These are phyloP conservation scores for Xylaria sp. DNA, from an alignment of 2,329 filamentous ascomycete genomes.

Conservation along the genomic window DNA sequence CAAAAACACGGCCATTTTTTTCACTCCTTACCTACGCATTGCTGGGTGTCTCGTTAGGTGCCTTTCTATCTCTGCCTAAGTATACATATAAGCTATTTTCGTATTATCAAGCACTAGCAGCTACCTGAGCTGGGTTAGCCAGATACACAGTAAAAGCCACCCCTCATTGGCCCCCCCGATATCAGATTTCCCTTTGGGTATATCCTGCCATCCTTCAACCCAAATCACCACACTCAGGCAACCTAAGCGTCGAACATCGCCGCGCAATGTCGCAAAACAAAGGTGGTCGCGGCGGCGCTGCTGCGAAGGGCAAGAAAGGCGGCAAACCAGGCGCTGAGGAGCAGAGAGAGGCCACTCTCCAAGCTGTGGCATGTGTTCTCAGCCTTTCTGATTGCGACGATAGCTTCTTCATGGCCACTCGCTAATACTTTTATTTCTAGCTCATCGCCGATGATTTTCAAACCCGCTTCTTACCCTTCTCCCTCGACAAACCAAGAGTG, in stretches of 20 bases:
- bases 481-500: slow-evolving; percentile 85
- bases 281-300: slow-evolving; percentile 36
- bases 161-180: not conserved
- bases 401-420: not conserved
- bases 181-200: not conserved
- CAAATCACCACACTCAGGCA: not conserved
- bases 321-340: slow-evolving; percentile 57
- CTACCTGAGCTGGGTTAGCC: not conserved
- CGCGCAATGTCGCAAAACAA: slow-evolving; percentile 40
- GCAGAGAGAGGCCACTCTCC: slow-evolving; percentile 64
- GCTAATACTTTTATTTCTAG: slow-evolving; percentile 48
- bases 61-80: too few species aligned
- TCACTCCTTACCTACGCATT: too few species aligned
- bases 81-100: too few species aligned
- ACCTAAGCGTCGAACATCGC: not conserved
- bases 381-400: not conserved
- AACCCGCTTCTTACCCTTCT: slow-evolving; percentile 87
- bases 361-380: slow-evolving; percentile 44
- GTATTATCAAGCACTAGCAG: too few species aligned
- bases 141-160: slow-evolving; percentile 3
- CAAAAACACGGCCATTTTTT: too few species aligned
- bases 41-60: too few species aligned
- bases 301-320: slow-evolving; percentile 59
- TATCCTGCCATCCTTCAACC: not conserved
- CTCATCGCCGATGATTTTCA: slow-evolving; percentile 95